These are phyloP conservation scores for Cladosporium sphaerospermum DNA, from an alignment of 2,329 filamentous ascomycete genomes.

Conservation along the genomic window DNA sequence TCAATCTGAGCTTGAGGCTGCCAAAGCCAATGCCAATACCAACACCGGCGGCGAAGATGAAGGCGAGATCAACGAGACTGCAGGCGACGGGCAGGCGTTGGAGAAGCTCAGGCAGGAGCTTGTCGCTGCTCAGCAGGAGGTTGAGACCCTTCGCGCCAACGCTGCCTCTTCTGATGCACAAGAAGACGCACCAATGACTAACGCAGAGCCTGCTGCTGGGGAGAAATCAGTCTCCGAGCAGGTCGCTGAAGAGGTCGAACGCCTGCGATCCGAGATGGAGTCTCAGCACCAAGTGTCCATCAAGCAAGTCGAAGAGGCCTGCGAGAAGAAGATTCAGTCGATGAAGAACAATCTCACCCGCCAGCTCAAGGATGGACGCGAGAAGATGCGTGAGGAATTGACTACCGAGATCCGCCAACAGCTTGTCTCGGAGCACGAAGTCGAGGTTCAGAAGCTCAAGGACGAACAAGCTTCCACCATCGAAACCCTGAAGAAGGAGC, in stretches of 20 bases:
- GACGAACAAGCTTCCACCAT: conserved; percentile 42
- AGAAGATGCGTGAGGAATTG: conserved; percentile 33
- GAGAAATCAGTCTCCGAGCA: conserved; percentile 42
- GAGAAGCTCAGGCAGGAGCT: conserved; percentile 38
- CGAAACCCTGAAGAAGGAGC: conserved; percentile 32
- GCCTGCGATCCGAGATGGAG: conserved; percentile 33
- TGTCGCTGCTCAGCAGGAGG: conserved; percentile 39
- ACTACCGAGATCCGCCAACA: conserved; percentile 24
- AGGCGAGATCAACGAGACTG: conserved; percentile 13
- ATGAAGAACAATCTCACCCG: conserved; percentile 64
- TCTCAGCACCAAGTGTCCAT: conserved; percentile 31
- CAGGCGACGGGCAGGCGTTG: conserved; percentile 22
- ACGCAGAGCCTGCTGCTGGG: conserved; percentile 19
- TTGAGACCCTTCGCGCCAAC: conserved; percentile 38
- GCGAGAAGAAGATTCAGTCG: conserved; percentile 56
- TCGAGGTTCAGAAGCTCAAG: conserved; percentile 44
- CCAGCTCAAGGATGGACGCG: conserved; percentile 52
- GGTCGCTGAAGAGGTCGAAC: conserved; percentile 38
- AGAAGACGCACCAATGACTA: conserved; percentile 6
- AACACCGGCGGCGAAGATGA: conserved; percentile 6
- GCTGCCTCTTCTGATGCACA: conserved; percentile 22
- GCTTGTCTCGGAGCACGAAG: conserved; percentile 38
- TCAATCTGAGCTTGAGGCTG: conserved; percentile 35
- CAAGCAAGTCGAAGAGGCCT: conserved; percentile 43
- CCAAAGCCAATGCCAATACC: conserved; percentile 13